Percentiles rank a stretch among this genome's conserved stretches.
Evolutionary conservation across 2,329 filamentous ascomycete species (phyloP).

Genomic region (Ceratocystis harringtonii): DNA sequence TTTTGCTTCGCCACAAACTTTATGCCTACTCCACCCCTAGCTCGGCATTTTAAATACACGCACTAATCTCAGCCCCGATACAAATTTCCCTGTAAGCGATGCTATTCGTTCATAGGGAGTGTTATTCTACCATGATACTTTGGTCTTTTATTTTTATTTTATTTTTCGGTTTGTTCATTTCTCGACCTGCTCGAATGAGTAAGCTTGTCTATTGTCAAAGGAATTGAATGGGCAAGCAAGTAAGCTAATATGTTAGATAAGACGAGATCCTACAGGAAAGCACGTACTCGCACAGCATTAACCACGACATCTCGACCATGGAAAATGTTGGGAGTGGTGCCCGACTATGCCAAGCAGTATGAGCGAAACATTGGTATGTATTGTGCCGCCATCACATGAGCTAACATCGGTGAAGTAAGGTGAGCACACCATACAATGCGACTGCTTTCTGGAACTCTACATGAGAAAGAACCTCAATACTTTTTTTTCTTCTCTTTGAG

Average conservation of each 20-base stretch:
- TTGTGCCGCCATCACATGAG: neutral
- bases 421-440: neutral
- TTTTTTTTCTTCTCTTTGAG: neutral
- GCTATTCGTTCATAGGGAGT: too few relatives aligned
- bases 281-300: neutral
- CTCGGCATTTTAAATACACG: too few relatives aligned
- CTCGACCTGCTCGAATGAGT: too few relatives aligned
- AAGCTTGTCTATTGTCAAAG: too few relatives aligned
- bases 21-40: too few relatives aligned
- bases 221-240: too few relatives aligned
- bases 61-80: too few relatives aligned
- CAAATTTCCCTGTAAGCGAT: too few relatives aligned
- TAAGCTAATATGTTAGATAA: neutral
- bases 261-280: neutral
- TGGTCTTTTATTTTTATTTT: too few relatives aligned
- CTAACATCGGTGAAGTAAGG: neutral
- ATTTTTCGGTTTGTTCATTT: too few relatives aligned
- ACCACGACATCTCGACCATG: neutral
- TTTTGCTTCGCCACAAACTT: too few relatives aligned
- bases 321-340: neutral
- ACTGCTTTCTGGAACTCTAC: neutral
- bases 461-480: neutral
- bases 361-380: neutral
- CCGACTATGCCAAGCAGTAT: neutral
- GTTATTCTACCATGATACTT: too few relatives aligned